phyloP scores from a whole-genome alignment of 2,329 filamentous ascomycete genomes.

The Aspergillus fructus region DNA sequence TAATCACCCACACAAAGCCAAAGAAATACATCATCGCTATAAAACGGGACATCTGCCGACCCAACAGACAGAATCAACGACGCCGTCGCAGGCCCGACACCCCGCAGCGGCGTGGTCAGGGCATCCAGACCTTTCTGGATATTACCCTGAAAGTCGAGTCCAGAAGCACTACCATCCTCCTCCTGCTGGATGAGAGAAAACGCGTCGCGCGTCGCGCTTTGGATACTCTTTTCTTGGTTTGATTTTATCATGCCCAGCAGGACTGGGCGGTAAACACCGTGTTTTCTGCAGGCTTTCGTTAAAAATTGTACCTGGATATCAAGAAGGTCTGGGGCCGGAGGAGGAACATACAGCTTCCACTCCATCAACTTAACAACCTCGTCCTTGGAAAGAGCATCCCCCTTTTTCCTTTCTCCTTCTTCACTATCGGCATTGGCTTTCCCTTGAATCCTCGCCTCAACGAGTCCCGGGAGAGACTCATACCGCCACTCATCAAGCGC shows the following conservation, averaged over 20 bases:
- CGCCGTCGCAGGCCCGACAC: constrained; percentile 44
- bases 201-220: constrained; percentile 28
- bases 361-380: constrained; percentile 41
- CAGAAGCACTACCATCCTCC: background rate
- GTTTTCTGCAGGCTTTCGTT: constrained; percentile 29
- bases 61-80: constrained; percentile 42
- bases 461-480: constrained; percentile 27
- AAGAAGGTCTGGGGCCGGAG: background rate
- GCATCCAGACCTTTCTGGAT: constrained; percentile 35
- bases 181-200: constrained; percentile 12
- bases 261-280: constrained; percentile 40
- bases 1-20: constrained; percentile 35
- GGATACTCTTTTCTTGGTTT: constrained; percentile 29
- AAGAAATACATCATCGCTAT: constrained; percentile 43
- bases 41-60: constrained; percentile 37
- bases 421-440: background rate
- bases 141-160: background rate
- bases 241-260: constrained; percentile 41
- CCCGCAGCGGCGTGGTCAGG: constrained; percentile 37
- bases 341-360: constrained; percentile 44
- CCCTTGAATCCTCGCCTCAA: constrained; percentile 17
- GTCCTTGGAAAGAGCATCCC: constrained; percentile 31
- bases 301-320: constrained; percentile 17
- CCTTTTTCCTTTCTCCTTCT: constrained; percentile 10
- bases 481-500: constrained; percentile 42